Conservation (phyloP, 345 rosid genomes). For the Sisymbrium altissimum region DNA sequence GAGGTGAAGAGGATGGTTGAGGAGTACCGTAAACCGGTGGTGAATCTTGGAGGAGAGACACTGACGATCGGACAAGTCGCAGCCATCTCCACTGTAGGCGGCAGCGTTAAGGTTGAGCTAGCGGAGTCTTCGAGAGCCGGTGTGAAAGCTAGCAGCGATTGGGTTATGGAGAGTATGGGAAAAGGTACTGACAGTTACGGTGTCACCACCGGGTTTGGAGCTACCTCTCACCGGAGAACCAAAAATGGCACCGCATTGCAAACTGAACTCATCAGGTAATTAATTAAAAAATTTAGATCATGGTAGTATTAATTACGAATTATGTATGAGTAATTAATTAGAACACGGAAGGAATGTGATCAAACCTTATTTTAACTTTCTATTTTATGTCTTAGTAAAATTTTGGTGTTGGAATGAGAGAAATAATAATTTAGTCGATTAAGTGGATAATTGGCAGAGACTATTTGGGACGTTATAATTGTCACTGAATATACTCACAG, state of each 20-base stretch:
- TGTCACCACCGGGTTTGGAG: constrained; percentile 79
- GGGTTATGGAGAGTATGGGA: constrained; percentile 75
- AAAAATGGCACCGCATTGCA: constrained; percentile 65
- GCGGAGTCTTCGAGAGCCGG: constrained; percentile 50
- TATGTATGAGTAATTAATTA: not conserved
- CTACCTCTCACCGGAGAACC: constrained; percentile 73
- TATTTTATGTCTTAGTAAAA: not conserved
- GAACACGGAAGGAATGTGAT: constrained; percentile 1
- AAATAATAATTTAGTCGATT: constrained; percentile 4
- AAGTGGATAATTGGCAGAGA: constrained; percentile 17
- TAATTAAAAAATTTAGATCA: not conserved
- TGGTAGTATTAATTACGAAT: not conserved
- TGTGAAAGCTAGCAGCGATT: constrained; percentile 73
- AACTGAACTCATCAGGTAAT: constrained; percentile 67
- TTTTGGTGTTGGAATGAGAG: not conserved
- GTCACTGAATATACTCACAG: constrained; percentile 21
- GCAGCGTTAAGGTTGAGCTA: constrained; percentile 43
- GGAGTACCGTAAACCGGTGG: constrained; percentile 55
- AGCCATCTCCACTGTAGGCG: constrained; percentile 40
- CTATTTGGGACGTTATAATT: constrained; percentile 12
- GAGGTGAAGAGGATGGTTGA: constrained; percentile 75
- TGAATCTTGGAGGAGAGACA: constrained; percentile 63
- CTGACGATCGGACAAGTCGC: constrained; percentile 81
- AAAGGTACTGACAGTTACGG: constrained; percentile 73
- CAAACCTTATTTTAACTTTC: not conserved